phyloP scores from a whole-genome alignment of 768 basidiomycete species.

The Mrakia frigida region DNA sequence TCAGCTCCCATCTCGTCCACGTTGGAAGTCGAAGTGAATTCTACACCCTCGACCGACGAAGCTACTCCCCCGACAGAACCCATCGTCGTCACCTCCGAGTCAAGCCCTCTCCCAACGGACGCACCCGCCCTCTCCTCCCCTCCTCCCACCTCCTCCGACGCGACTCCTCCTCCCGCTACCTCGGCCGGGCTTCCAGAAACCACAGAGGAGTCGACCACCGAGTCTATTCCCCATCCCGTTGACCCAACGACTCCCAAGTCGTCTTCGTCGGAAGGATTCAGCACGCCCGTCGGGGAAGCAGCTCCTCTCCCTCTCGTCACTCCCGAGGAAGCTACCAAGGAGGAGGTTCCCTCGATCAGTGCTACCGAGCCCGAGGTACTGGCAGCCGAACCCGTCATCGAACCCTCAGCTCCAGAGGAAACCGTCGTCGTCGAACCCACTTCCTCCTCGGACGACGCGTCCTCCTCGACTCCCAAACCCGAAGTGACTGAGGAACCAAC shows the following conservation, averaged over 20 bases:
- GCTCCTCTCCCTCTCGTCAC: constrained; percentile 1
- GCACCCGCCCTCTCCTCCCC: not conserved
- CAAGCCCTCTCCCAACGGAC: not conserved
- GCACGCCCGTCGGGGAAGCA: constrained; percentile 8
- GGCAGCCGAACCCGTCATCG: not conserved
- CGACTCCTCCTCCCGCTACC: not conserved
- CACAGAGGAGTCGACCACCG: not conserved
- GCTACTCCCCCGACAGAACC: not conserved
- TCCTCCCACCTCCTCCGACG: no score
- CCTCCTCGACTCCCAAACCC: not conserved
- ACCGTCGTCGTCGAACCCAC: not conserved
- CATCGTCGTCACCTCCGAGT: not conserved
- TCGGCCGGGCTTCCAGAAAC: not conserved
- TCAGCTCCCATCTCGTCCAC: not conserved
- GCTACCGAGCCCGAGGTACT: not conserved
- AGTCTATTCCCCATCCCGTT: not conserved
- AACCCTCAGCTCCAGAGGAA: not conserved
- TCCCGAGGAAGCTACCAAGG: not conserved
- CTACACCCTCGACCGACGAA: not conserved
- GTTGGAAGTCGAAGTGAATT: not conserved
- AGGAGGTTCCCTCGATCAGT: not conserved
- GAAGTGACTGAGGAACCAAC: not conserved
- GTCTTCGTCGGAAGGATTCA: constrained; percentile 24
- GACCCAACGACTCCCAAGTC: not conserved
- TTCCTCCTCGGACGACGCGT: no score